Evolutionary conservation across 148 eudicot species (phyloP).

Genomic region (Heliamphora exappendiculata): DNA sequence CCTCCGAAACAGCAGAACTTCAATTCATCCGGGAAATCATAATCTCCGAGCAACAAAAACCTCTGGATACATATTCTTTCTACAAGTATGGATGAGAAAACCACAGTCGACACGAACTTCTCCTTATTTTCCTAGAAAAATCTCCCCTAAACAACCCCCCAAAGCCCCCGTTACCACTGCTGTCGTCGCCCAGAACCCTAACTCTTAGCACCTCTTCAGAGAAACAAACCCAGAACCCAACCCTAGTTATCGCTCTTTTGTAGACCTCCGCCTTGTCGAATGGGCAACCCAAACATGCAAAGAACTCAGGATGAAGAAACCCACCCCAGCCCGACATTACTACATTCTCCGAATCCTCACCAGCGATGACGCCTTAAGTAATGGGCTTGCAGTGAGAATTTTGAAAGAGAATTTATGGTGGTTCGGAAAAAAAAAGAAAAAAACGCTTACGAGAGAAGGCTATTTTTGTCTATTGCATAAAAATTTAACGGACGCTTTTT

Average conservation of each 20-base stretch:
- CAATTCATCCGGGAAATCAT: background rate
- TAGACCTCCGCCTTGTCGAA: conserved; percentile 59
- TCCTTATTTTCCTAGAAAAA: conserved; percentile 47
- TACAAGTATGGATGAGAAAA: conserved; percentile 36
- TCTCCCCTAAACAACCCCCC: conserved; percentile 11
- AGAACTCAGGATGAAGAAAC: conserved; percentile 68
- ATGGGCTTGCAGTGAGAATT: too few relatives aligned
- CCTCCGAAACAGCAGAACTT: too few relatives aligned
- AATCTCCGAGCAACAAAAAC: background rate
- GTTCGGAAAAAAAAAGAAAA: too few relatives aligned
- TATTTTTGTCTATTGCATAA: too few relatives aligned
- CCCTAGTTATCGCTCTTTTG: conserved; percentile 28
- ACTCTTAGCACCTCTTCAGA: too few relatives aligned
- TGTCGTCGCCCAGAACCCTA: too few relatives aligned
- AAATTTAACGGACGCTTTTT: too few relatives aligned
- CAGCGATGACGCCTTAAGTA: conserved; percentile 68
- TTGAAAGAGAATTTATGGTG: too few relatives aligned
- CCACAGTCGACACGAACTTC: conserved; percentile 40
- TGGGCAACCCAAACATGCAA: conserved; percentile 67
- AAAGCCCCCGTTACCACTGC: conserved; percentile 7
- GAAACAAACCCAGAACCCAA: conserved; percentile 23
- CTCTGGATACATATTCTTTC: background rate
- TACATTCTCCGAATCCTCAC: conserved; percentile 79
- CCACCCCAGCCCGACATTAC: conserved; percentile 68
- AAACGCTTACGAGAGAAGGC: too few relatives aligned